Evolutionary conservation across 257 asterid genomes (phyloP).

Genomic region (Solanum gandarillasii): DNA sequence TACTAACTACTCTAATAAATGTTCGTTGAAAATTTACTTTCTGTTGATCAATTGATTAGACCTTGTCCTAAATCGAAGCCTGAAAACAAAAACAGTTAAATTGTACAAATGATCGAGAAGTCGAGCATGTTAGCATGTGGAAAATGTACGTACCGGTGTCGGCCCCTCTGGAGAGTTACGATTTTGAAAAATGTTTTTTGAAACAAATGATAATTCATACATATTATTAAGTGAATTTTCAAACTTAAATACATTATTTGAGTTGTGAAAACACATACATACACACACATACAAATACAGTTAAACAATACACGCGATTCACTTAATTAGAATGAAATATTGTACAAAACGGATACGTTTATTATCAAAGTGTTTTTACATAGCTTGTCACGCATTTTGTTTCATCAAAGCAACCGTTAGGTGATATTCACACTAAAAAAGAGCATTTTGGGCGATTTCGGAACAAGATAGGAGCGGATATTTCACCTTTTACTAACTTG

Average conservation of each 20-base stretch:
- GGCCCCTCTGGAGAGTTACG: rapidly evolving
- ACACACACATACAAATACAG: background rate
- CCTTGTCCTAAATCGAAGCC: background rate
- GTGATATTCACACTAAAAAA: background rate
- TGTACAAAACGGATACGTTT: background rate
- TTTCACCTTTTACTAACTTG: background rate
- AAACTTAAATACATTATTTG: background rate
- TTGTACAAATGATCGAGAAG: background rate
- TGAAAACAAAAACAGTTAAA: background rate
- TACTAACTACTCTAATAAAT: background rate
- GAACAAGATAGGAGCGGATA: background rate
- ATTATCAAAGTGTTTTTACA: background rate
- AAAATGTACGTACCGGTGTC: background rate
- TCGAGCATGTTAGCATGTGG: background rate
- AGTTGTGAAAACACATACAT: background rate
- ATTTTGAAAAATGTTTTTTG: background rate
- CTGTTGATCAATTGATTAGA: background rate
- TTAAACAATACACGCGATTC: background rate
- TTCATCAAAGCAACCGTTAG: background rate
- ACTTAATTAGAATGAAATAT: background rate
- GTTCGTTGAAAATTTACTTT: background rate
- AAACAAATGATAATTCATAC: background rate
- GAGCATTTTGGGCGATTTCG: background rate
- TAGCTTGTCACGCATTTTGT: background rate
- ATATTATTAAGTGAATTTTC: background rate